Evolutionary conservation across 495 filamentous ascomycete species (phyloP).

Genomic region (Podospora pseudocomata): DNA sequence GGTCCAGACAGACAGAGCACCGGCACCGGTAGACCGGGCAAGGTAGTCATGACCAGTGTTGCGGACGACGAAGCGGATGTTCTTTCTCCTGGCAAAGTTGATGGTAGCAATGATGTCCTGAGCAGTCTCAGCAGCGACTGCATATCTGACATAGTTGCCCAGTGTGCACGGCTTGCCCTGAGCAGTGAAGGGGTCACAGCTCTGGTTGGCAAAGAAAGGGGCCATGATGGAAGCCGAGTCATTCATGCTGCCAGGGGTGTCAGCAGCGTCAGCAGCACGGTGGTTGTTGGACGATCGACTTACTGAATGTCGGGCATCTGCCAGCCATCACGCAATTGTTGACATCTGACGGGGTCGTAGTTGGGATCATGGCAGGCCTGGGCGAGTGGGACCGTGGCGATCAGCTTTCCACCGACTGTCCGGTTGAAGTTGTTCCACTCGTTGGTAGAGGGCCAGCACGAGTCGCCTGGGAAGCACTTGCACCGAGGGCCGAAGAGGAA

Average conservation of each 20-base stretch:
- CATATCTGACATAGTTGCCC: constrained; percentile 56
- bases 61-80: constrained; percentile 47
- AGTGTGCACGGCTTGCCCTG: constrained; percentile 43
- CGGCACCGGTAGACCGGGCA: constrained; percentile 51
- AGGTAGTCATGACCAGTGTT: constrained; percentile 49
- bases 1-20: constrained; percentile 50
- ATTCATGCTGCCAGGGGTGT: constrained; percentile 34
- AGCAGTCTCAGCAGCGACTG: constrained; percentile 43
- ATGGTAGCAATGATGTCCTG: constrained; percentile 43
- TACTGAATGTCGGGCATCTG: constrained; percentile 33
- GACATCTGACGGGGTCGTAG: constrained; percentile 28
- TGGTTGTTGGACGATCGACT: constrained; percentile 9
- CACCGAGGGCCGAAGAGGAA: constrained; percentile 28
- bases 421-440: constrained; percentile 46
- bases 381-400: constrained; percentile 50
- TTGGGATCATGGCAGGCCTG: constrained; percentile 45
- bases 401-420: constrained; percentile 43
- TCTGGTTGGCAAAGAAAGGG: constrained; percentile 46
- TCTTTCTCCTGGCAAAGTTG: constrained; percentile 43
- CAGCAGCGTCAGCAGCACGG: background rate
- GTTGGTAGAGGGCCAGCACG: constrained; percentile 41
- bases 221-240: constrained; percentile 44
- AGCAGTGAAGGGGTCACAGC: constrained; percentile 34
- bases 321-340: constrained; percentile 26
- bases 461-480: constrained; percentile 52